phyloP scores from a whole-genome alignment of 1,284 basidiomycete genomes.

The Entoloma clypeatum region DNA sequence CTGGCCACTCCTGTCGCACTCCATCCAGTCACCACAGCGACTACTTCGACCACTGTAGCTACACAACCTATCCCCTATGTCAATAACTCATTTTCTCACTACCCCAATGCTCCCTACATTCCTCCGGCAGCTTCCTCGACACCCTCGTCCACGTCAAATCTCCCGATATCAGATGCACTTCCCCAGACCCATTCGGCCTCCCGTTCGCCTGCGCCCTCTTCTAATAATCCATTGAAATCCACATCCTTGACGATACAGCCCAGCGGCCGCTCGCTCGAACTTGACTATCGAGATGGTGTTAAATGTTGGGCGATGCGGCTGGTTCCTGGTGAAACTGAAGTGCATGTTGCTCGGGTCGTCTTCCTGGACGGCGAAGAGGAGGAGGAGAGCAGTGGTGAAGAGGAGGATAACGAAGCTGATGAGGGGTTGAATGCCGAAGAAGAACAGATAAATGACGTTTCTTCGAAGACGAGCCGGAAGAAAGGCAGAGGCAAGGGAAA shows the following conservation, averaged over 20 bases:
- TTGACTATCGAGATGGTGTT: constrained; percentile 63
- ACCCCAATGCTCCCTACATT: constrained; percentile 46
- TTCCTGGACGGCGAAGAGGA: constrained; percentile 50
- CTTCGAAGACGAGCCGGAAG: constrained; percentile 34
- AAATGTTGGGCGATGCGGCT: constrained; percentile 64
- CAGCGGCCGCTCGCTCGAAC: constrained; percentile 48
- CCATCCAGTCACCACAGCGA: constrained; percentile 25
- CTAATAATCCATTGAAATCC: constrained; percentile 44
- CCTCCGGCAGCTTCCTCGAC: constrained; percentile 25
- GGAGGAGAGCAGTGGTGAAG: constrained; percentile 46
- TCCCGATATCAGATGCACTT: constrained; percentile 14
- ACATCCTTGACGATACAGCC: constrained; percentile 55
- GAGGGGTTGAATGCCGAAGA: constrained; percentile 42
- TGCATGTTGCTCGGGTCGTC: constrained; percentile 50
- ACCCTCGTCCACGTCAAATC: constrained; percentile 18
- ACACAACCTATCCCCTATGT: constrained; percentile 26
- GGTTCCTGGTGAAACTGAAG: constrained; percentile 44
- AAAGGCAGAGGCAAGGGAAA: constrained; percentile 38
- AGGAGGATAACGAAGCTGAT: constrained; percentile 37
- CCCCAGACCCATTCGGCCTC: constrained; percentile 36
- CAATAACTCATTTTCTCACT: constrained; percentile 35
- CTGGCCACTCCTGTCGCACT: constrained; percentile 19
- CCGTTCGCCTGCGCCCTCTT: constrained; percentile 40
- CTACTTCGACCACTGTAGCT: constrained; percentile 14
- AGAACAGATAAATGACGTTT: constrained; percentile 35